These are phyloP conservation scores for Cutaneotrichosporon cyanovorans DNA, from an alignment of 1,284 basidiomycete species.

Conservation along the genomic window DNA sequence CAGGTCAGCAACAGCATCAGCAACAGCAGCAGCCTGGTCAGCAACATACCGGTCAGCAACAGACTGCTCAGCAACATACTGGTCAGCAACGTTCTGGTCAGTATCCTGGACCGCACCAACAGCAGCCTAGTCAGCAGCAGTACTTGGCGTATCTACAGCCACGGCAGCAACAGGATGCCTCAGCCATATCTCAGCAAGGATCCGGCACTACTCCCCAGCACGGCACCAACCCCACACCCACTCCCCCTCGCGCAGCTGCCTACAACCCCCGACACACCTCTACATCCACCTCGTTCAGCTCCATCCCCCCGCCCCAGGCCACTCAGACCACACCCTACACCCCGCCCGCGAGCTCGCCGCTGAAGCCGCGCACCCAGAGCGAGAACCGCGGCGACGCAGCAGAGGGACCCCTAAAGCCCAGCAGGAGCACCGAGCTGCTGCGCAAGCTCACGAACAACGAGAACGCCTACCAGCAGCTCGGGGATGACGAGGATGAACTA, in stretches of 20 bases:
- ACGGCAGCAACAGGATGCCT: no score
- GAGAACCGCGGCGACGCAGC: not conserved
- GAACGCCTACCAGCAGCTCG: not conserved
- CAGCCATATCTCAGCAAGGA: no score
- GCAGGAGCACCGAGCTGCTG: constrained; percentile 9
- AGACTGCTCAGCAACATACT: not conserved
- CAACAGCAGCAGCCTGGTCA: not conserved
- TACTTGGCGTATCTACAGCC: no score
- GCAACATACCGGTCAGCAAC: not conserved
- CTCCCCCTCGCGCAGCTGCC: not conserved
- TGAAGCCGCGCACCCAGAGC: not conserved
- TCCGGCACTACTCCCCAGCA: no score
- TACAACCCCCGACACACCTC: not conserved
- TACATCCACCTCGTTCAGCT: not conserved
- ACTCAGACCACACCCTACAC: not conserved
- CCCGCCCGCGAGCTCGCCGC: not conserved
- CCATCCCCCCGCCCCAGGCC: not conserved
- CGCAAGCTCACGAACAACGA: constrained; percentile 2
- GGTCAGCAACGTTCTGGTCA: not conserved
- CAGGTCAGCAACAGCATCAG: no score
- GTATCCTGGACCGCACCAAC: not conserved
- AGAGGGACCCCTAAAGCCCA: not conserved
- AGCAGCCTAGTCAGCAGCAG: not conserved
- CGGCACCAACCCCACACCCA: no score
- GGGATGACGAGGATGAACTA: constrained; percentile 3